A percentile compares a stretch with the other conserved stretches of the same genome.
Evolutionary conservation across 164 flowering plant genomes (phyloP).

Genomic region (Stephania cephalantha): DNA sequence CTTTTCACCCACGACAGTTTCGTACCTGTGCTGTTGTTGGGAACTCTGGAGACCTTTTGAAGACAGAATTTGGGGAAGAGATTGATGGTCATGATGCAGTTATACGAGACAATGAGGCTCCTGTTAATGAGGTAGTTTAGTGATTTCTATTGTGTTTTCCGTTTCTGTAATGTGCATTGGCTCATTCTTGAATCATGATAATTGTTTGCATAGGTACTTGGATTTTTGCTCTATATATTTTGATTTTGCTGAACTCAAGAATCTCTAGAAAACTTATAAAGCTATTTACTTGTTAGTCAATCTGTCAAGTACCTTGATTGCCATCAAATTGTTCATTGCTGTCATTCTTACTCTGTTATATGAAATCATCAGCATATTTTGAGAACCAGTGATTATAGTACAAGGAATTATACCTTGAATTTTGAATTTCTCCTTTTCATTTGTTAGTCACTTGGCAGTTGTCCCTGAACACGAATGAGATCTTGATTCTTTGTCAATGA

Average conservation of each 20-base stretch:
- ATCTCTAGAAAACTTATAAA: not conserved
- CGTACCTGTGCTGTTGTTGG: constrained; percentile 96
- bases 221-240: not conserved
- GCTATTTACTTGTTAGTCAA: not conserved
- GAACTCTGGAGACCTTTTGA: constrained; percentile 90
- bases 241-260: not conserved
- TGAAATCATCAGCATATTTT: not conserved
- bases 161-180: not conserved
- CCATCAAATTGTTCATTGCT: not conserved
- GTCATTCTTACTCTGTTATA: too few relatives aligned
- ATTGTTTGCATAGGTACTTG: not conserved
- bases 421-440: not conserved
- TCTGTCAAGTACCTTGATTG: not conserved
- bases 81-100: constrained; percentile 96
- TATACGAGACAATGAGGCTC: constrained; percentile 96
- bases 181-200: not conserved
- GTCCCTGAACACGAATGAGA: not conserved
- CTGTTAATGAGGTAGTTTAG: constrained; percentile 70
- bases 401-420: not conserved
- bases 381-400: not conserved
- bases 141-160: not conserved
- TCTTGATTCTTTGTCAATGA: not conserved
- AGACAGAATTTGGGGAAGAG: constrained; percentile 91
- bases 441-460: not conserved
- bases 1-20: constrained; percentile 91